phyloP scores from a whole-genome alignment of 495 filamentous ascomycete species.

The Hypoxylon trugodes region DNA sequence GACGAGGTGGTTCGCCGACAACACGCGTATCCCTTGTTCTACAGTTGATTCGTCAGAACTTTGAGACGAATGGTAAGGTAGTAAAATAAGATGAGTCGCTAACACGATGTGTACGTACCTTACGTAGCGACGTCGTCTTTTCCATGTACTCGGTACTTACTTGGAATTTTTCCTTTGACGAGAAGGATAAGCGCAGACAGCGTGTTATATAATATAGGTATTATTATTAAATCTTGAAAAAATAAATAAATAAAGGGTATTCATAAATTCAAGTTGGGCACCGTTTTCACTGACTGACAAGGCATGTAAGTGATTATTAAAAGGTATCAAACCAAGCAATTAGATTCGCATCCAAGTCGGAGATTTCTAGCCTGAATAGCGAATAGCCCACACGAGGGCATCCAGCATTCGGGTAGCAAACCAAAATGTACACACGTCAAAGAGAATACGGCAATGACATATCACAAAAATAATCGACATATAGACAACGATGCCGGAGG shows the following conservation, averaged over 20 bases:
- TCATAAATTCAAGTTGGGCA: conserved; percentile 11
- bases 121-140: conserved; percentile 15
- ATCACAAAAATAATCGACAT: conserved; percentile 21
- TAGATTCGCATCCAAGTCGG: conserved; percentile 10
- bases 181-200: conserved; percentile 14
- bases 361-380: conserved; percentile 30
- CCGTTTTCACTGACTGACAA: conserved; percentile 11
- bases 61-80: conserved; percentile 15
- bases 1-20: conserved; percentile 32
- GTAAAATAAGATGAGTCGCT: conserved; percentile 29
- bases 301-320: too few relatives aligned
- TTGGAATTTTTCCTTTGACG: conserved; percentile 19
- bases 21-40: conserved; percentile 30
- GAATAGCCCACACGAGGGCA: conserved; percentile 12
- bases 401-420: conserved; percentile 30
- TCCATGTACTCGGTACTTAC: conserved; percentile 33
- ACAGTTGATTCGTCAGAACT: conserved; percentile 17
- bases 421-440: too few relatives aligned
- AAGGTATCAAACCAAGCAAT: conserved; percentile 25
- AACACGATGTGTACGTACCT: conserved; percentile 18
- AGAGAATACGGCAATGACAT: conserved; percentile 10
- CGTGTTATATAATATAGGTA: conserved; percentile 22
- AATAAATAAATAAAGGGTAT: too few relatives aligned
- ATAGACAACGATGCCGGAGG: conserved; percentile 11
- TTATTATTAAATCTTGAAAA: conserved; percentile 19